A percentile compares a stretch with the other conserved stretches of the same genome.
Conservation (phyloP, 2,329 filamentous ascomycete genomes). For the Botryotinia convoluta region DNA sequence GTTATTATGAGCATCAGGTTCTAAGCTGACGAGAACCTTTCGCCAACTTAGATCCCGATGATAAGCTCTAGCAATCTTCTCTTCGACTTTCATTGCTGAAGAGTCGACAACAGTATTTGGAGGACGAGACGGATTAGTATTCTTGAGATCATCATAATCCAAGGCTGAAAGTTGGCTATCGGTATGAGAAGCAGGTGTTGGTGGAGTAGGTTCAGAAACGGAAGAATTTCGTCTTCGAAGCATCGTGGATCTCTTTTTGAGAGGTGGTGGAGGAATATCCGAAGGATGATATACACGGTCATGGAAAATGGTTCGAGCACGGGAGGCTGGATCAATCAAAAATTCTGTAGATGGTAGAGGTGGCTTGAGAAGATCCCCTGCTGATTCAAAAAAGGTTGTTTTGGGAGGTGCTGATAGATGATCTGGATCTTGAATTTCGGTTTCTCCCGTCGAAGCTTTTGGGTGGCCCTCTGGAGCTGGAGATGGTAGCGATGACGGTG, state of each 20-base stretch:
- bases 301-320: constrained; percentile 91
- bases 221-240: constrained; percentile 28
- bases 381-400: constrained; percentile 93
- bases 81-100: constrained; percentile 83
- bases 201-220: constrained; percentile 3
- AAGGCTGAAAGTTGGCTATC: constrained; percentile 45
- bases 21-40: constrained; percentile 91
- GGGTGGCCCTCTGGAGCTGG: constrained; percentile 35
- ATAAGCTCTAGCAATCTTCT: constrained; percentile 96
- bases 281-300: constrained; percentile 91
- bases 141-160: constrained; percentile 52
- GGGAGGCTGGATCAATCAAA: constrained; percentile 75
- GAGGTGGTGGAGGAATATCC: constrained; percentile 82
- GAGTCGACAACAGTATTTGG: constrained; percentile 52
- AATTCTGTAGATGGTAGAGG: constrained; percentile 80
- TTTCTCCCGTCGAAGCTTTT: constrained; percentile 34
- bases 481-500: constrained; percentile 16
- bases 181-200: constrained; percentile 40
- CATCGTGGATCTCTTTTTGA: constrained; percentile 50
- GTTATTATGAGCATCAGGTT: constrained; percentile 98
- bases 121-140: constrained; percentile 48
- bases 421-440: constrained; percentile 45
- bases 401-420: constrained; percentile 71
- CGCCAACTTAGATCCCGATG: constrained; percentile 91
- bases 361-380: constrained; percentile 87